phyloP scores from a whole-genome alignment of 176 grass and related monocot genomes.

The Panicum miliaceum region DNA sequence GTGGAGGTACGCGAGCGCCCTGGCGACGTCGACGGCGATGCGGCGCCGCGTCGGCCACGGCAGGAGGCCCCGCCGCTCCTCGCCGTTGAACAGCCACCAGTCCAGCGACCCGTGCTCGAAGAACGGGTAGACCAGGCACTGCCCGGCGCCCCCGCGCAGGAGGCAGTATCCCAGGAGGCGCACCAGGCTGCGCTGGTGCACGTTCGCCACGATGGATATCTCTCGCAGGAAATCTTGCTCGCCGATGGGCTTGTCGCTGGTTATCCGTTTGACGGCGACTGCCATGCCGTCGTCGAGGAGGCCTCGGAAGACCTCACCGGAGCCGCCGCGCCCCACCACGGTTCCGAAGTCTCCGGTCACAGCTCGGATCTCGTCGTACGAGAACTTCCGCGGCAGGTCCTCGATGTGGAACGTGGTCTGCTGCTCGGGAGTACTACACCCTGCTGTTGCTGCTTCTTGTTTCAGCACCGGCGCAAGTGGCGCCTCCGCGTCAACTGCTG shows the following conservation, averaged over 20 bases:
- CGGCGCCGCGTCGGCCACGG: slow-evolving; percentile 41
- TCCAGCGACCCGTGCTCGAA: slow-evolving; percentile 61
- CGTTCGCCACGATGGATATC: slow-evolving; percentile 49
- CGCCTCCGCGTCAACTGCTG: not conserved
- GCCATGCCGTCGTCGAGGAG: slow-evolving; percentile 49
- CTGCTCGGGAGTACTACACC: not conserved
- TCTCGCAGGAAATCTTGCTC: slow-evolving; percentile 53
- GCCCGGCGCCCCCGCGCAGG: not conserved
- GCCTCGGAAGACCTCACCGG: slow-evolving; percentile 56
- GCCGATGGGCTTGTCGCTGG: slow-evolving; percentile 1
- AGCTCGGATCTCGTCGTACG: slow-evolving; percentile 3
- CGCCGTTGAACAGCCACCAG: slow-evolving; percentile 56
- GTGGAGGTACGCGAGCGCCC: slow-evolving; percentile 73
- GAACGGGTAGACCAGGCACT: slow-evolving; percentile 59
- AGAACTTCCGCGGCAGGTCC: slow-evolving; percentile 12
- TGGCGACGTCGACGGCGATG: slow-evolving; percentile 54
- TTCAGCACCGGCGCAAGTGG: not conserved
- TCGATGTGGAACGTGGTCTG: slow-evolving; percentile 26
- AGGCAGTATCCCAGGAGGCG: slow-evolving; percentile 63
- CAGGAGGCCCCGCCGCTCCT: slow-evolving; percentile 29
- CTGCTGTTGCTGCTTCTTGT: not conserved
- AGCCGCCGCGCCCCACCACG: slow-evolving; percentile 55
- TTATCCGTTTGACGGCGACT: slow-evolving; percentile 60
- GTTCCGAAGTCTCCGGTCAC: slow-evolving; percentile 42
- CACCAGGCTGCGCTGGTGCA: slow-evolving; percentile 61